Percentiles rank a stretch among this genome's conserved stretches.
These are phyloP conservation scores for Amanita rimosa DNA, from an alignment of 768 basidiomycete species.

Conservation along the genomic window DNA sequence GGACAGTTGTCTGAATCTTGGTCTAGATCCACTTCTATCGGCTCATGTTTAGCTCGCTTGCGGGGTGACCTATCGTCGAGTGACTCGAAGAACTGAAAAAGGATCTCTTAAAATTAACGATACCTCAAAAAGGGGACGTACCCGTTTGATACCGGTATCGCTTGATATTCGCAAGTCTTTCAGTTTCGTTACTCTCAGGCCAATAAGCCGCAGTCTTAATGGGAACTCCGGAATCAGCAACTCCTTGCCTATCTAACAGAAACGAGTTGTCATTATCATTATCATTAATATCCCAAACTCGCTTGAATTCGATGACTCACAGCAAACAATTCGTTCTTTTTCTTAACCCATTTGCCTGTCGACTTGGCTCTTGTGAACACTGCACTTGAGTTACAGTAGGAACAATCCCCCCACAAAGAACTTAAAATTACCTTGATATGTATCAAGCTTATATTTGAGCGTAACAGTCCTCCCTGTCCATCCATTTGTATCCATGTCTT, in stretches of 20 bases:
- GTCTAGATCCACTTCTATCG: slow-evolving; percentile 12
- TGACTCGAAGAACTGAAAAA: slow-evolving; percentile 46
- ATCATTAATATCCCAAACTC: background rate
- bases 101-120: background rate
- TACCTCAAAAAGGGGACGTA: slow-evolving; percentile 18
- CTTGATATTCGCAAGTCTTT: slow-evolving; percentile 60
- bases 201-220: slow-evolving; percentile 73
- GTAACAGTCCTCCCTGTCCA: slow-evolving; percentile 88
- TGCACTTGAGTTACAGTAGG: slow-evolving; percentile 15
- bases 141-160: slow-evolving; percentile 60
- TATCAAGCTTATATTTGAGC: slow-evolving; percentile 88
- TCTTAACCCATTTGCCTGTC: slow-evolving; percentile 64
- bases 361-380: slow-evolving; percentile 81
- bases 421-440: slow-evolving; percentile 59
- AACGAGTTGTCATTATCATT: background rate
- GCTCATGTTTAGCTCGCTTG: slow-evolving; percentile 22
- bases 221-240: slow-evolving; percentile 75
- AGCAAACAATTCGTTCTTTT: slow-evolving; percentile 66
- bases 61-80: slow-evolving; percentile 19
- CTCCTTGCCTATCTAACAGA: slow-evolving; percentile 60
- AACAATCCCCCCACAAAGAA: background rate
- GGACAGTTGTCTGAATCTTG: slow-evolving; percentile 11
- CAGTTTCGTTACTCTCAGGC: slow-evolving; percentile 79
- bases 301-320: slow-evolving; percentile 27
- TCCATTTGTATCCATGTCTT: slow-evolving; percentile 65